Percentiles rank a stretch among this genome's conserved stretches.
These are phyloP conservation scores for Trypanosoma lewisi DNA, from an alignment of 208 protist genomes.

Conservation along the genomic window DNA sequence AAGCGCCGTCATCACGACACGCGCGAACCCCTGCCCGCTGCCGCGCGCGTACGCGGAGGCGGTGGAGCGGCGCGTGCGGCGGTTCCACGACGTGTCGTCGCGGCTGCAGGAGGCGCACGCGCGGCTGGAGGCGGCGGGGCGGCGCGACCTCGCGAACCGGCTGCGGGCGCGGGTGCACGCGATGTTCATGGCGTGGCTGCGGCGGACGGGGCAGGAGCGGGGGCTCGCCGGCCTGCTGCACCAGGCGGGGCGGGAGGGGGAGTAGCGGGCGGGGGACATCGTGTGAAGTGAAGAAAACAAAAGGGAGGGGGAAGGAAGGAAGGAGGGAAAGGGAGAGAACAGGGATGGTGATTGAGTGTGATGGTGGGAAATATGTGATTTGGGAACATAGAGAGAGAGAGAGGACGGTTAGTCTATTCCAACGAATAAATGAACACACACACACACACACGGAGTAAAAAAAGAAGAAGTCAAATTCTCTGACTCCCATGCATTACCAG, in stretches of 20 bases:
- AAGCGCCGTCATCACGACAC: constrained; percentile 53
- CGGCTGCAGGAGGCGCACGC: constrained; percentile 61
- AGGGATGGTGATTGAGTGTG: no score
- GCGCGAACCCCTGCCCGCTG: constrained; percentile 77
- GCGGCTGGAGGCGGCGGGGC: constrained; percentile 63
- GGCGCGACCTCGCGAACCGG: constrained; percentile 65
- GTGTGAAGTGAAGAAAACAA: not conserved
- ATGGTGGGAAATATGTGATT: no score
- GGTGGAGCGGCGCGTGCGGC: constrained; percentile 53
- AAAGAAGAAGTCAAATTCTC: not conserved
- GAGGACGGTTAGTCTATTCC: no score
- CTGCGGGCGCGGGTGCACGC: constrained; percentile 68
- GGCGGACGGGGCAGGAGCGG: constrained; percentile 72
- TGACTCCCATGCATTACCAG: no score
- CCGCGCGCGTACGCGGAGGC: constrained; percentile 72
- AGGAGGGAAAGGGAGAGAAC: no score
- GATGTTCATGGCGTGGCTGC: constrained; percentile 86
- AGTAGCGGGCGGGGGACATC: no score
- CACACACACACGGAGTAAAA: not conserved
- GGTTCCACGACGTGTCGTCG: constrained; percentile 76
- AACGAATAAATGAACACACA: not conserved
- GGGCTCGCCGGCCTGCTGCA: constrained; percentile 69
- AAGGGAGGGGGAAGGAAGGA: not conserved
- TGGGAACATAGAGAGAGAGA: no score
- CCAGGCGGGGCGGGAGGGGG: constrained; percentile 12